Evolutionary conservation across 768 basidiomycete species (phyloP).

Genomic region (Calocybe cyanea): DNA sequence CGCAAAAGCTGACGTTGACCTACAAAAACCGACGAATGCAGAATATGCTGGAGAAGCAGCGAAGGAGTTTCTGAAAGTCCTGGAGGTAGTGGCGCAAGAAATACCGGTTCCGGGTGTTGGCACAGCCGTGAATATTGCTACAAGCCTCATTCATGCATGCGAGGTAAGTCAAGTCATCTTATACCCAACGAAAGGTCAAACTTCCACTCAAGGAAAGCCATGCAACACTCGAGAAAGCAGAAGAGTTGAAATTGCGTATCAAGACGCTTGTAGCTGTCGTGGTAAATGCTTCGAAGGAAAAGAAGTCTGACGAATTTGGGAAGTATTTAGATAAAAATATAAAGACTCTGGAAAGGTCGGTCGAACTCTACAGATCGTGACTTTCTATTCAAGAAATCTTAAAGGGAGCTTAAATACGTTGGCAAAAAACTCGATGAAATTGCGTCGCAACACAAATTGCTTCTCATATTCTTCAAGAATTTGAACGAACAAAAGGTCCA

Average conservation of each 20-base stretch:
- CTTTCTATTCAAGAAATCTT: too few species aligned
- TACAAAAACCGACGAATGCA: not conserved
- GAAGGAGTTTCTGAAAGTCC: conserved; percentile 2
- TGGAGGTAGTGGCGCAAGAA: conserved; percentile 2
- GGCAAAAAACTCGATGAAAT: conserved; percentile 1
- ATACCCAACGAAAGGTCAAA: too few species aligned
- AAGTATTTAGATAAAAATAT: conserved; percentile 1
- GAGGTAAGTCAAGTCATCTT: conserved; percentile 4
- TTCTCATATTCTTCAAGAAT: conserved; percentile 1
- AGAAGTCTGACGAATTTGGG: not conserved
- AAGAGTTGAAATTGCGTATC: conserved; percentile 8
- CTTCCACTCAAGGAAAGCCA: conserved; percentile 4
- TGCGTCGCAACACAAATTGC: not conserved
- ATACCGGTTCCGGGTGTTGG: conserved; percentile 7
- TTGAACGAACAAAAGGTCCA: conserved; percentile 1
- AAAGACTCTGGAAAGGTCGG: not conserved
- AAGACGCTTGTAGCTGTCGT: conserved; percentile 2
- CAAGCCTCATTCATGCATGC: conserved; percentile 6
- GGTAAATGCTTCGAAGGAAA: conserved; percentile 10
- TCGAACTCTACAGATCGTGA: conserved; percentile 1
- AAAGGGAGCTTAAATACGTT: conserved; percentile 5
- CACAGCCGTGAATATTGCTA: not conserved
- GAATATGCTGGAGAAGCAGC: conserved; percentile 9
- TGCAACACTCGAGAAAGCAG: conserved; percentile 6
- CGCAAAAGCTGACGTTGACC: too few species aligned